Percentiles rank a stretch among this genome's conserved stretches.
phyloP scores from a whole-genome alignment of 2,329 filamentous ascomycete genomes.

The Trichoderma koningii region DNA sequence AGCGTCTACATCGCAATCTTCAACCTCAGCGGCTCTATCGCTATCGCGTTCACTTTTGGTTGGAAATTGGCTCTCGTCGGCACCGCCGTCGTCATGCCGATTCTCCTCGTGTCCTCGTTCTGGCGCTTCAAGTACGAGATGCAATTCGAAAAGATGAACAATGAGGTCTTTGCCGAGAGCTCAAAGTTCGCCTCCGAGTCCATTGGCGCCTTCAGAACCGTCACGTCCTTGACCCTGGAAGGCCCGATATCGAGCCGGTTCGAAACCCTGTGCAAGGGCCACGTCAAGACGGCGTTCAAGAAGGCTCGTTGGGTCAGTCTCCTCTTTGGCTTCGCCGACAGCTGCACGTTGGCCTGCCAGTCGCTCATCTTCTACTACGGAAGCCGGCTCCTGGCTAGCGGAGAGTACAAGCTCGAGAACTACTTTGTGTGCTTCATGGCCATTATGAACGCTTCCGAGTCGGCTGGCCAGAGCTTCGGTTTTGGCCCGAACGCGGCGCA shows the following conservation, averaged over 20 bases:
- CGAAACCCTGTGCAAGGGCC: slow-evolving; percentile 56
- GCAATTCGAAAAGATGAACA: slow-evolving; percentile 70
- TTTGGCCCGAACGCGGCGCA: slow-evolving; percentile 67
- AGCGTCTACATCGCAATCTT: slow-evolving; percentile 65
- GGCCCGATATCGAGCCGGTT: slow-evolving; percentile 65
- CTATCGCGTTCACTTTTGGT: slow-evolving; percentile 69
- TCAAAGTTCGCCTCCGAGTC: slow-evolving; percentile 75
- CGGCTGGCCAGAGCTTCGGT: slow-evolving; percentile 66
- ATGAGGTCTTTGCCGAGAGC: slow-evolving; percentile 67
- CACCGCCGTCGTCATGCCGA: slow-evolving; percentile 60
- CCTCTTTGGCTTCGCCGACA: slow-evolving; percentile 70
- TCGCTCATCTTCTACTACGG: slow-evolving; percentile 70
- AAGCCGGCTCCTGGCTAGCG: slow-evolving; percentile 56
- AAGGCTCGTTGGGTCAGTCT: slow-evolving; percentile 64
- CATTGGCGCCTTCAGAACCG: slow-evolving; percentile 73
- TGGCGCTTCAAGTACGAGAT: slow-evolving; percentile 60
- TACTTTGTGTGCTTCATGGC: slow-evolving; percentile 66
- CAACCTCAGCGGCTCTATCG: slow-evolving; percentile 63
- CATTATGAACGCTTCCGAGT: slow-evolving; percentile 67
- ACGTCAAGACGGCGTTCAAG: slow-evolving; percentile 60
- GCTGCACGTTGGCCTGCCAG: slow-evolving; percentile 62
- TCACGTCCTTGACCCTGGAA: slow-evolving; percentile 70
- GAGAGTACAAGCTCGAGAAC: slow-evolving; percentile 49
- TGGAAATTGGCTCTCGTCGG: slow-evolving; percentile 76
- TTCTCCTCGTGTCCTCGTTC: slow-evolving; percentile 52